Conservation (phyloP, 2,329 filamentous ascomycete genomes). For the Colletotrichum coccodes region DNA sequence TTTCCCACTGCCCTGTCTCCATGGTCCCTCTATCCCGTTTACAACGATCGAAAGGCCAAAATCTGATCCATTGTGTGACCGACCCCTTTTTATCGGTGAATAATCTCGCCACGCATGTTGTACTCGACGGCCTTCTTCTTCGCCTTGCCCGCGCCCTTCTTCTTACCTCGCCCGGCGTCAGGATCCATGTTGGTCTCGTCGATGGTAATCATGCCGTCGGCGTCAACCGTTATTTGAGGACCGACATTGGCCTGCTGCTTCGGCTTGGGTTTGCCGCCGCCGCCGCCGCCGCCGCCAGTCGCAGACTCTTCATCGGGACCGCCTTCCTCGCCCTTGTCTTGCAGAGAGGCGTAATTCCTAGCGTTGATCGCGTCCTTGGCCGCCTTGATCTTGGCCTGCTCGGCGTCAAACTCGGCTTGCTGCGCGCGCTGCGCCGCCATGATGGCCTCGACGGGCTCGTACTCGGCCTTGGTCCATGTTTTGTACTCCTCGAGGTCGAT, state of each 20-base stretch:
- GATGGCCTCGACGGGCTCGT: constrained; percentile 65
- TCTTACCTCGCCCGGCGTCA: constrained; percentile 38
- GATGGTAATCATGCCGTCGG: constrained; percentile 33
- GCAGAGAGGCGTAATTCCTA: constrained; percentile 60
- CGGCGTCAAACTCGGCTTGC: constrained; percentile 56
- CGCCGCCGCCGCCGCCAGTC: background rate
- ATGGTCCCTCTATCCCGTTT: background rate
- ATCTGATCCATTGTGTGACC: too few relatives aligned
- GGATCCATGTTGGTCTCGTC: constrained; percentile 33
- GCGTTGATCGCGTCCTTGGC: constrained; percentile 59
- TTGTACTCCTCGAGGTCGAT: constrained; percentile 72
- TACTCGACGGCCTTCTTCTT: constrained; percentile 45
- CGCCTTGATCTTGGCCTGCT: constrained; percentile 53
- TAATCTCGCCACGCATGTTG: constrained; percentile 35
- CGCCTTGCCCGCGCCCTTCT: constrained; percentile 45
- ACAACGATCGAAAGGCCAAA: too few relatives aligned
- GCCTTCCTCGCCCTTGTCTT: constrained; percentile 49
- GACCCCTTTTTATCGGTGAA: constrained; percentile 8
- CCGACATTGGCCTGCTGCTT: constrained; percentile 14
- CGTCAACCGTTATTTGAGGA: constrained; percentile 27
- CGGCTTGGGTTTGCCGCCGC: background rate
- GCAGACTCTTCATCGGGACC: constrained; percentile 20
- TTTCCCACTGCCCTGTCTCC: background rate
- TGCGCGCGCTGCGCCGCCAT: constrained; percentile 63
- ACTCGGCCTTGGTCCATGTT: constrained; percentile 58